Base-by-base conservation (phyloP, 495 filamentous ascomycete species). In the Penicillium verhagenii region DNA sequence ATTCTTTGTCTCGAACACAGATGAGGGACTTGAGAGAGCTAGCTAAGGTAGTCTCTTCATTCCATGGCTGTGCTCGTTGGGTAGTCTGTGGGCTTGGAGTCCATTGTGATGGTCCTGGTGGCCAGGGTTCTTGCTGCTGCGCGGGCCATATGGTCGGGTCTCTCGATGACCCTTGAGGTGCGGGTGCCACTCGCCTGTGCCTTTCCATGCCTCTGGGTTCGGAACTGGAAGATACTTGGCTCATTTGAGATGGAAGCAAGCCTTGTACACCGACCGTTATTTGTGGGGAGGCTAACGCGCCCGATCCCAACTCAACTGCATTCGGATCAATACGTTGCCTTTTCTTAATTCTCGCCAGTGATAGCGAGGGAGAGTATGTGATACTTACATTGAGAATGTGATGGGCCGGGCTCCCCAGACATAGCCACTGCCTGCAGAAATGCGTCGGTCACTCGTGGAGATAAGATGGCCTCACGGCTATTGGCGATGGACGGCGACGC, bases 1-100 rank as follows among this genome's bases (percentile, higher is more conserved):
- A 13, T 63, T 73, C 68, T 7, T 65, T 60, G 38, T 89, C 77
- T 16, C 80, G 74, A 26, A 89, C 79, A 7, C 66, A 72, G 40
- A 90, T 59, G 46, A 65, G 64, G 18, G 71, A 69, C 29, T 58
- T 68, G 33, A 68, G 64, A 23, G 64, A 59, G 45, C 60, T 61
- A n/a, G 59, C 60, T 29, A 69, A 69, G 53, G 59, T 67, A 24
- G 67, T 59, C 18, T 60, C 67, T 52, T 60, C 71, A 20, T 60
- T 61, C 19, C 56, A 66, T 6, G 61, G 62, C 14, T 59, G 42
- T 61, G 45, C 53, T 63, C 46, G 63, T 64, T 48, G 33, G 45
- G 9, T n/a, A n/a, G n/a, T 44, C 40, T 35, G 45, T 24, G 24
- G 47, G 26, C 25, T 47, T 16, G 23, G 23, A 5, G 28, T 28